Evolutionary conservation across 345 rosid species (phyloP).

Genomic region (Anastatica hierochuntica): DNA sequence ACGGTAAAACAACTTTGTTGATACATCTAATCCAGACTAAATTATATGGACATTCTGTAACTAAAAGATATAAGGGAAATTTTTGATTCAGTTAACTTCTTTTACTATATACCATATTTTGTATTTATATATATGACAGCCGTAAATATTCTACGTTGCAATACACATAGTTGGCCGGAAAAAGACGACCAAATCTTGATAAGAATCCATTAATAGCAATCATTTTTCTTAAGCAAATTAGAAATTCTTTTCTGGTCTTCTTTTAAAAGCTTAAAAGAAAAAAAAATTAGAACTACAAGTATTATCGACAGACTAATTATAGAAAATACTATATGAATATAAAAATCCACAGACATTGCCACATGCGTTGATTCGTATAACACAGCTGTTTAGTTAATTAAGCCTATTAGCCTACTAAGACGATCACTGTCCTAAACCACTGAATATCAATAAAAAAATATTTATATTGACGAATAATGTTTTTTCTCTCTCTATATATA

Average conservation of each 20-base stretch:
- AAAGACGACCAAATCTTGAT: slow-evolving; percentile 9
- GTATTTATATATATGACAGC: no score
- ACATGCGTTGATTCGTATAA: slow-evolving; percentile 30
- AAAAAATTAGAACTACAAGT: neutral
- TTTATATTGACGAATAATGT: neutral
- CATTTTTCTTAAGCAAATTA: neutral
- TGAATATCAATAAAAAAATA: slow-evolving; percentile 4
- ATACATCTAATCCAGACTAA: no score
- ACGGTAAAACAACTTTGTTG: no score
- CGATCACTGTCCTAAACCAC: slow-evolving; percentile 27
- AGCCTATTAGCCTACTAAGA: slow-evolving; percentile 21
- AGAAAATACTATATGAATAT: slow-evolving; percentile 12
- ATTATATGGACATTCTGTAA: no score
- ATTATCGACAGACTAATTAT: slow-evolving; percentile 21
- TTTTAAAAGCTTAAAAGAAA: neutral
- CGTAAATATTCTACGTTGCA: no score
- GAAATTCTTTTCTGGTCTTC: neutral
- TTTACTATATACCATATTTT: no score
- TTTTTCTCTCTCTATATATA: neutral
- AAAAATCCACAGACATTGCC: slow-evolving; percentile 25
- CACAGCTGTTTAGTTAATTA: slow-evolving; percentile 30
- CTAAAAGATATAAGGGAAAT: no score
- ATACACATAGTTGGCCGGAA: neutral
- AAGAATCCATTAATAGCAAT: slow-evolving; percentile 11
- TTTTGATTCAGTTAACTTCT: no score